Evolutionary conservation across 306 rosid genomes (phyloP).

Genomic region (Quercus berberidifolia): DNA sequence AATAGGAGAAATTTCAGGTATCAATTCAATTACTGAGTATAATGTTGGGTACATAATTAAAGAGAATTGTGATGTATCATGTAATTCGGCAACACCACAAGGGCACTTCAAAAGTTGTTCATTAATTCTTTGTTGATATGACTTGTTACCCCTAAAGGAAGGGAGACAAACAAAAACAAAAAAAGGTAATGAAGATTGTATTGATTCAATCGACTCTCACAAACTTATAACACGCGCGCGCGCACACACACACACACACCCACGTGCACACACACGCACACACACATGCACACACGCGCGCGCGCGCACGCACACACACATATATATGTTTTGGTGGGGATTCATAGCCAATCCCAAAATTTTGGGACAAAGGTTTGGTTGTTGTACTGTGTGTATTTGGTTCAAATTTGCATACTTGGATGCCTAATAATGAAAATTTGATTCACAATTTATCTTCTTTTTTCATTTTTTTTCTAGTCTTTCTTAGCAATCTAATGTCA

Average conservation of each 20-base stretch:
- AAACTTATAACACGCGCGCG: too few relatives aligned
- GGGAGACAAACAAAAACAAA: too few relatives aligned
- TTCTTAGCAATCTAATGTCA: background rate
- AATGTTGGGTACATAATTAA: slow-evolving; percentile 4
- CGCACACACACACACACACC: too few relatives aligned
- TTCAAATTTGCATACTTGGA: background rate
- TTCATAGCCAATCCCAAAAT: too few relatives aligned
- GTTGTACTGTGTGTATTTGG: background rate
- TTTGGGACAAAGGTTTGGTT: too few relatives aligned
- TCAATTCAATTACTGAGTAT: slow-evolving; percentile 33
- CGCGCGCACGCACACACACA: too few relatives aligned
- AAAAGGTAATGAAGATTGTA: too few relatives aligned
- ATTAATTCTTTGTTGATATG: background rate
- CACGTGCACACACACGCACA: too few relatives aligned
- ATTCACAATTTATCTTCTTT: too few relatives aligned
- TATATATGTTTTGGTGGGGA: too few relatives aligned
- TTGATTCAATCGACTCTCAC: too few relatives aligned
- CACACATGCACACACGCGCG: accelerated
- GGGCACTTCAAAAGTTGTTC: background rate
- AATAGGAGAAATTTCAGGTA: slow-evolving; percentile 31
- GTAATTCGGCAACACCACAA: background rate
- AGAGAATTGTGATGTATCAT: background rate
- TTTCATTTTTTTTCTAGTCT: background rate
- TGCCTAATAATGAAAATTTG: background rate
- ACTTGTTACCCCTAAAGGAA: too few relatives aligned